Percentiles rank a stretch among this genome's conserved stretches.
These are phyloP conservation scores for Luvunga scandens DNA, from an alignment of 345 rosid genomes.

Conservation along the genomic window DNA sequence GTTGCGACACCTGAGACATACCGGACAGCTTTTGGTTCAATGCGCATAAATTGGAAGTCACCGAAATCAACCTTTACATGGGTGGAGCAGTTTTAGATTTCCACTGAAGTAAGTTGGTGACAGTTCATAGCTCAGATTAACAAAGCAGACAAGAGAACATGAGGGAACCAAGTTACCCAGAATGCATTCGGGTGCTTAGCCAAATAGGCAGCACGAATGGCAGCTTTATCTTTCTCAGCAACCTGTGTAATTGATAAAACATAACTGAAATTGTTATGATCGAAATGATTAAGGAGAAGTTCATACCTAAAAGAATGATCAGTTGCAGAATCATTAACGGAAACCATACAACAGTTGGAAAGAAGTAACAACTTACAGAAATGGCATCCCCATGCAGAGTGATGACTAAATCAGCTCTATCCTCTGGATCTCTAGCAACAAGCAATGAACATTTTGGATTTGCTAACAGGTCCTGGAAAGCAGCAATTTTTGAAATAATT, in stretches of 20 bases:
- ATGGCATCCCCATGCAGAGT: slow-evolving; percentile 87
- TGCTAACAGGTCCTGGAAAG: slow-evolving; percentile 68
- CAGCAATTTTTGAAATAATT: slow-evolving; percentile 18
- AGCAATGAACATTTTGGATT: slow-evolving; percentile 89
- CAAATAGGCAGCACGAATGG: slow-evolving; percentile 70
- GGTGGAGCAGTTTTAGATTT: slow-evolving; percentile 21
- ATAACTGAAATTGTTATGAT: neutral
- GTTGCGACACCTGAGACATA: slow-evolving; percentile 92
- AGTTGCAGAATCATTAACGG: neutral
- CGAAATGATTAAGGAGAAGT: neutral
- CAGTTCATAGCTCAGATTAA: neutral
- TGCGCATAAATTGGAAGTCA: slow-evolving; percentile 81
- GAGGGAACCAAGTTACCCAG: slow-evolving; percentile 58
- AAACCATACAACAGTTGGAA: neutral
- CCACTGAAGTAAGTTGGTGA: slow-evolving; percentile 4
- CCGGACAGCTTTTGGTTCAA: slow-evolving; percentile 77
- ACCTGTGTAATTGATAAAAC: slow-evolving; percentile 45
- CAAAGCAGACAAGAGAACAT: slow-evolving; percentile 3
- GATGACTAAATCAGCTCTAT: slow-evolving; percentile 78
- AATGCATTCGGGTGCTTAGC: slow-evolving; percentile 91
- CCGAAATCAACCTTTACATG: slow-evolving; percentile 88
- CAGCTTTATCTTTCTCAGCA: slow-evolving; percentile 53
- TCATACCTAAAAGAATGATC: neutral
- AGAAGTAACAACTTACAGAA: slow-evolving; percentile 43
- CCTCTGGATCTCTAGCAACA: slow-evolving; percentile 82